Evolutionary conservation across 148 eudicot species (phyloP), one percentile per base, ranked within the genome.

Genomic region (Suaeda aralocaspica): DNA sequence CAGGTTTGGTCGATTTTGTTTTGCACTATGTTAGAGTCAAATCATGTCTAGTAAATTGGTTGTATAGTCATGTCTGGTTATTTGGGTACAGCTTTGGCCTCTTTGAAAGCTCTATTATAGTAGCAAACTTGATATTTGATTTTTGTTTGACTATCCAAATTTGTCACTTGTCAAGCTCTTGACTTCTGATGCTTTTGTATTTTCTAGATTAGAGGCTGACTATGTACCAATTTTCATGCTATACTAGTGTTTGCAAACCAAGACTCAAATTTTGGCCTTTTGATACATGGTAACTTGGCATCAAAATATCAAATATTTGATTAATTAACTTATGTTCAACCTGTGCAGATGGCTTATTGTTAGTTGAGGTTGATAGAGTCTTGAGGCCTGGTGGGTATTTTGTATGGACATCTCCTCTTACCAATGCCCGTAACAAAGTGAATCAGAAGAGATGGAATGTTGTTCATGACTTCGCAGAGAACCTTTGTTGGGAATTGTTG

Each of bases 321-420:
- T 68, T 41, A 12, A 22, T 55, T 41, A 44, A 36, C 4, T 36
- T 3, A 22, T 41, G 7, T 28, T 59, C 11, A 39, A 48, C 34
- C 50, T 48, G 46, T 80, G 76, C 93, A 94, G 99, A 89, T 73
- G 99, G 97, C 49, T 75, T 85, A 69, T 82, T 82, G 79, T 82
- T 95, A 79, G 64, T 86, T 74, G 99, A 95, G 84, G 99, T 79
- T 74, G 96, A 95, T 81, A 83, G 99, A 74, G 84, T 91, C 66
- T 71, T 95, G 76, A 81, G 90, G 73, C 99, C 99, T 29, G 96
- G 99, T 75, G 99, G 97, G 80, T 95, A 95, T 74, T 95, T 95
- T 82, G 99, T 95, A 49, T 95, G 99, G 99, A 95, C 97, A 63
- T 92, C 97, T 59, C 96, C 90, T 41, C 76, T 94, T 53, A 91